Evolutionary conservation across 805 yeast species (phyloP).

Genomic region (Suhomyces kilbournensis): DNA sequence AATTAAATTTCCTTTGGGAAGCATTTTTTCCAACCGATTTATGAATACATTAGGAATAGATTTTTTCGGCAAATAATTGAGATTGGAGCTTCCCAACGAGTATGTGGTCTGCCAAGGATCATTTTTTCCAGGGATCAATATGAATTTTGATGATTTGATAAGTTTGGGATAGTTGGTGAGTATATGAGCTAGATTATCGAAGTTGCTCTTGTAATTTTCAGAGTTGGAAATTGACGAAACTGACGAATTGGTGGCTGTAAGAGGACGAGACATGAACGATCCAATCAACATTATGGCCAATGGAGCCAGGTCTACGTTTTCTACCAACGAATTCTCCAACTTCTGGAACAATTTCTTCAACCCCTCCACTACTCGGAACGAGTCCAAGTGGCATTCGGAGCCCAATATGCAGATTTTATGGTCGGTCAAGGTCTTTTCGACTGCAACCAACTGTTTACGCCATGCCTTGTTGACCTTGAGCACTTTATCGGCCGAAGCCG

Average conservation of each 20-base stretch:
- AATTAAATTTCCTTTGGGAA: slow-evolving; percentile 32
- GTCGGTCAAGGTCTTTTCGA: slow-evolving; percentile 54
- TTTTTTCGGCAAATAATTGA: slow-evolving; percentile 54
- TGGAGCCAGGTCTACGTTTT: slow-evolving; percentile 50
- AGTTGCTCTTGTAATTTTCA: slow-evolving; percentile 58
- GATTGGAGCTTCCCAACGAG: slow-evolving; percentile 50
- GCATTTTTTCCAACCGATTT: slow-evolving; percentile 58
- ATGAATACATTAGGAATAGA: slow-evolving; percentile 72
- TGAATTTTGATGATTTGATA: slow-evolving; percentile 50
- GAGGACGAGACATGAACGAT: slow-evolving; percentile 68
- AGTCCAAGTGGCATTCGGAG: slow-evolving; percentile 66
- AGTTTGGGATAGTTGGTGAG: slow-evolving; percentile 58
- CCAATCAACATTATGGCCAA: slow-evolving; percentile 77
- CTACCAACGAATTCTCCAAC: slow-evolving; percentile 39
- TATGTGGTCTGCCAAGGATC: slow-evolving; percentile 89
- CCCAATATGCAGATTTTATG: slow-evolving; percentile 74
- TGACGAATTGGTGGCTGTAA: slow-evolving; percentile 54
- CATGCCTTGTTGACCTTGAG: slow-evolving; percentile 62
- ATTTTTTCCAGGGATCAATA: slow-evolving; percentile 83
- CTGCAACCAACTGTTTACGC: slow-evolving; percentile 48
- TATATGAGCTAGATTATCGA: slow-evolving; percentile 70
- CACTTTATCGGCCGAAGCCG: slow-evolving; percentile 27
- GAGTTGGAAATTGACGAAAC: slow-evolving; percentile 48
- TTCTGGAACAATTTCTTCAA: slow-evolving; percentile 58
- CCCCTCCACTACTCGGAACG: slow-evolving; percentile 55